These are phyloP conservation scores for Allomyces macrogynus DNA, from an alignment of 192 early-diverging fungal species.

Conservation along the genomic window DNA sequence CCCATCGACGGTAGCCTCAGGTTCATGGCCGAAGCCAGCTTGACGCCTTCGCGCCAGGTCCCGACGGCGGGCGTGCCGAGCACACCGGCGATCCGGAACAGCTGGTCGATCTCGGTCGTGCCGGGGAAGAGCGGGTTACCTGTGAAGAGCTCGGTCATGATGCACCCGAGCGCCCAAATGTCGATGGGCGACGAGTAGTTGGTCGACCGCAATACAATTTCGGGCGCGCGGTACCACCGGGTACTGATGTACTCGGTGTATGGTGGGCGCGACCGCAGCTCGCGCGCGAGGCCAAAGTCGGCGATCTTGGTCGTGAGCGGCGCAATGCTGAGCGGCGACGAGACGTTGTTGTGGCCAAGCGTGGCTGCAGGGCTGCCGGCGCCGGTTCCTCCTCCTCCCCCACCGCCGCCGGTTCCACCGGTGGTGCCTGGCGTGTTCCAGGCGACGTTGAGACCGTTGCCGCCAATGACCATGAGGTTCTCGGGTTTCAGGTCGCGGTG, in stretches of 20 bases:
- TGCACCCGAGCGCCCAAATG: constrained; percentile 87
- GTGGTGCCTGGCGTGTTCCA: background rate
- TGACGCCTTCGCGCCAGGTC: background rate
- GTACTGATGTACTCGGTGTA: constrained; percentile 97
- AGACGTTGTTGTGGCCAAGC: background rate
- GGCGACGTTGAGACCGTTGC: constrained; percentile 11
- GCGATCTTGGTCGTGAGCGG: constrained; percentile 58
- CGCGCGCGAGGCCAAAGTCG: constrained; percentile 87
- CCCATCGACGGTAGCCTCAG: constrained; percentile 2
- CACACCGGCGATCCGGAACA: constrained; percentile 62
- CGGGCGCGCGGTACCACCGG: constrained; percentile 94
- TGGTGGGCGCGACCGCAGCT: constrained; percentile 69
- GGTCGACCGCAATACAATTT: constrained; percentile 63
- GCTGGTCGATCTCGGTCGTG: constrained; percentile 76
- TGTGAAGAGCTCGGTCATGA: constrained; percentile 72
- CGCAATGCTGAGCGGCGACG: constrained; percentile 12
- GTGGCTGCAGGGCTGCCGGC: background rate
- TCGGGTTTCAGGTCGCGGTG: constrained; percentile 97
- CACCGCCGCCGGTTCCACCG: too few species aligned
- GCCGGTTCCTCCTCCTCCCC: too few species aligned
- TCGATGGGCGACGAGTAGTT: constrained; percentile 83
- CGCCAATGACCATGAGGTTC: constrained; percentile 55
- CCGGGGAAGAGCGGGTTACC: constrained; percentile 90
- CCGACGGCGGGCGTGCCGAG: constrained; percentile 45
- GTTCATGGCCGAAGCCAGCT: constrained; percentile 1